phyloP scores from a whole-genome alignment of 1,139 yeast genomes.

The Geotrichum klebahnii region DNA sequence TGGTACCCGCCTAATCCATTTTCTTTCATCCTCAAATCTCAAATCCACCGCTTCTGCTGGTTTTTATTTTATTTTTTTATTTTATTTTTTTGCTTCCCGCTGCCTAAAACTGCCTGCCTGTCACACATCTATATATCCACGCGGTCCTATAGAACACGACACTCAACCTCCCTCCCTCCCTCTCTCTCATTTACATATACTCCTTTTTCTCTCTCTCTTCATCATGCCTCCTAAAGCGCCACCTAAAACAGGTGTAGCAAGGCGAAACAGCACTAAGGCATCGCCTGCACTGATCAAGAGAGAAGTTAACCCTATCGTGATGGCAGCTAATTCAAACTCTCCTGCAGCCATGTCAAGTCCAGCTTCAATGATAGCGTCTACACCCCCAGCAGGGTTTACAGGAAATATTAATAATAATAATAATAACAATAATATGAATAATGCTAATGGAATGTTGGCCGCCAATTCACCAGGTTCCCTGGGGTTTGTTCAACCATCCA shows the following conservation, averaged over 20 bases:
- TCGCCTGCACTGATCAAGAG: conserved; percentile 8
- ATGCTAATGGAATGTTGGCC: too few relatives aligned
- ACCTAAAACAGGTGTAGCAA: conserved; percentile 2
- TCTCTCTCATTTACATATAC: neutral
- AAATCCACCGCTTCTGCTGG: too few relatives aligned
- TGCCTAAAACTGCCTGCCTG: too few relatives aligned
- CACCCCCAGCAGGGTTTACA: conserved; percentile 7
- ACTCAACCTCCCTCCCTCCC: neutral
- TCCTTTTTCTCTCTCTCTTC: neutral
- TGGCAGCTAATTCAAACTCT: neutral
- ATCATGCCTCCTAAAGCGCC: conserved; percentile 11
- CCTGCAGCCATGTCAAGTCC: conserved; percentile 4
- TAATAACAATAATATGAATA: neutral
- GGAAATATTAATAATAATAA: neutral
- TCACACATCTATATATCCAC: too few relatives aligned
- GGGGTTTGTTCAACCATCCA: neutral
- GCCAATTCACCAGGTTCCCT: neutral
- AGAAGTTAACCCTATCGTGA: conserved; percentile 1
- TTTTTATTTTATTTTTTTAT: too few relatives aligned
- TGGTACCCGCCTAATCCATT: too few relatives aligned
- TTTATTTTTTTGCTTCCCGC: too few relatives aligned
- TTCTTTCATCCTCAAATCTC: too few relatives aligned
- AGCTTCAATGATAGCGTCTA: conserved; percentile 7
- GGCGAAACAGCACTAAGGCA: conserved; percentile 11
- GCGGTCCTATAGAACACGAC: neutral